A percentile compares a stretch with the other conserved stretches of the same genome.
Conservation (phyloP, 495 filamentous ascomycete genomes). For the Trypethelium eluteriae region DNA sequence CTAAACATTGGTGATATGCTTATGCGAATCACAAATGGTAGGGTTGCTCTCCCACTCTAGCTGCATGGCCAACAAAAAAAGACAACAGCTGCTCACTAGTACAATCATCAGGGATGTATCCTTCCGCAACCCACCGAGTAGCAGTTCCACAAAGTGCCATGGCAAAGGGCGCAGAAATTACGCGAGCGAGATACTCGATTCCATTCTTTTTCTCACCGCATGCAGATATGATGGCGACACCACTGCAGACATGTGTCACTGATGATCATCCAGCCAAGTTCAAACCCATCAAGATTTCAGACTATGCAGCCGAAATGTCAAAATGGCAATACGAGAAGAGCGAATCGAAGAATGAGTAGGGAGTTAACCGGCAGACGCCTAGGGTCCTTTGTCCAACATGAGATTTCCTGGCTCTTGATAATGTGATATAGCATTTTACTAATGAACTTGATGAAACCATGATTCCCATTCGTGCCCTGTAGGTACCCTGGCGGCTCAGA, state of each 20-base stretch:
- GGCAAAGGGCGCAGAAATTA: background rate
- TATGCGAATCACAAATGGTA: conserved; percentile 23
- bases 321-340: conserved; percentile 1
- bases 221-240: conserved; percentile 10
- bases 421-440: too few species aligned
- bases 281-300: background rate
- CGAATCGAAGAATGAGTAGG: background rate
- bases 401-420: background rate
- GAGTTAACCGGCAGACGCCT: background rate
- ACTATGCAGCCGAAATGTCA: background rate
- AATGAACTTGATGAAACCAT: too few species aligned
- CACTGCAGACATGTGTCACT: background rate
- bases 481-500: background rate
- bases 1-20: conserved; percentile 25
- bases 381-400: background rate
- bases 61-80: background rate
- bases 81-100: background rate
- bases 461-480: background rate
- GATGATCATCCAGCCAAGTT: background rate
- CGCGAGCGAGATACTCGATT: conserved; percentile 18
- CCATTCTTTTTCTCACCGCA: conserved; percentile 20
- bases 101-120: conserved; percentile 15
- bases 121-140: conserved; percentile 18
- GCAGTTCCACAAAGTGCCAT: background rate
- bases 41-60: background rate